Percentiles rank a stretch among this genome's conserved stretches.
These are phyloP conservation scores for Acacia melanoxylon DNA, from an alignment of 306 rosid species.

Conservation along the genomic window DNA sequence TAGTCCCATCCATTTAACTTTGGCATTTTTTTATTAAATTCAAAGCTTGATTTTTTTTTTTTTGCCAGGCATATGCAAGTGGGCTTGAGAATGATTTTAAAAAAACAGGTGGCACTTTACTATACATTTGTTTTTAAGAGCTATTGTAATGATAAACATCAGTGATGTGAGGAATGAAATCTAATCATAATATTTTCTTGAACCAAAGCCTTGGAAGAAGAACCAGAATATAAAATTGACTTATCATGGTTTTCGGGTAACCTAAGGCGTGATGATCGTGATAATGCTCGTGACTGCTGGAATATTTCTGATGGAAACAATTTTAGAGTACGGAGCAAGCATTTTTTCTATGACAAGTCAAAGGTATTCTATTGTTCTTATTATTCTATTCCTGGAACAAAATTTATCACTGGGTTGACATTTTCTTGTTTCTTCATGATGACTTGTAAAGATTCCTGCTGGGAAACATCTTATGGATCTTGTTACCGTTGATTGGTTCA, in stretches of 20 bases:
- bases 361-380: slow-evolving; percentile 55
- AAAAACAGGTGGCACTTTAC: slow-evolving; percentile 57
- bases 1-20: slow-evolving; percentile 26
- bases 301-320: slow-evolving; percentile 87
- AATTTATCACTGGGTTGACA: slow-evolving; percentile 17
- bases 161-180: slow-evolving; percentile 12
- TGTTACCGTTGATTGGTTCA: slow-evolving; percentile 98
- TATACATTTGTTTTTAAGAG: background rate
- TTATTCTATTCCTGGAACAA: slow-evolving; percentile 24
- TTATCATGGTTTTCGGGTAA: slow-evolving; percentile 88
- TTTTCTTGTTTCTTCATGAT: slow-evolving; percentile 40
- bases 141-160: background rate
- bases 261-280: slow-evolving; percentile 73
- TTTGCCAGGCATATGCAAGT: slow-evolving; percentile 58
- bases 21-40: slow-evolving; percentile 22
- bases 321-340: slow-evolving; percentile 95
- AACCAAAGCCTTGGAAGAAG: slow-evolving; percentile 75
- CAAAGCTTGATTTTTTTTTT: slow-evolving; percentile 2
- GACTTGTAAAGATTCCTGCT: slow-evolving; percentile 72
- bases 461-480: slow-evolving; percentile 98
- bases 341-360: slow-evolving; percentile 78
- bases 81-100: slow-evolving; percentile 60
- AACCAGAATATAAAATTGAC: slow-evolving; percentile 71
- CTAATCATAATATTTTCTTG: slow-evolving; percentile 44
- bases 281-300: slow-evolving; percentile 96